Base-by-base conservation (phyloP, 805 yeast species). In the Schwanniomyces yamadae region DNA sequence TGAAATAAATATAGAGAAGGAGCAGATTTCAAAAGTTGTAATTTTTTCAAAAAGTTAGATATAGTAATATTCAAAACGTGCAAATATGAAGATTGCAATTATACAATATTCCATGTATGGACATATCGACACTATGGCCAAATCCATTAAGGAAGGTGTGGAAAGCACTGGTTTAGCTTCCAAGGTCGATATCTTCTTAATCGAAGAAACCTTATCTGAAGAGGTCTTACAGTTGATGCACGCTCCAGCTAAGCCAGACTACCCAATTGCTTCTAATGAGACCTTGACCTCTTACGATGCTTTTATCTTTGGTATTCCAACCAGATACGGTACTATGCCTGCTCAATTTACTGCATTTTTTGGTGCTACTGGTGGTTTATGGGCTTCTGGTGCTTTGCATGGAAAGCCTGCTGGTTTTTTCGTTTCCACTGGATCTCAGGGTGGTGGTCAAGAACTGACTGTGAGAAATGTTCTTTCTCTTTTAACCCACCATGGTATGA, bases 381-480 rank as follows among this genome's bases (percentile, higher is more conserved):
- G 95, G 95, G 81, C 82, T 36, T 39, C 58, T 26, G 90, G 91
- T 47, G 76, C 77, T 18, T 71, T 84, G 36, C 55, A 69, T 50
- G 93, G 90, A 48, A 85, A 85, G 65, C 76, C 79, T 40, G 88
- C 80, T 12, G 90, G 89, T 44, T 49, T 82, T 29, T 84, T 84
- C 52, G 77, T 79, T 29, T 72, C 84, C 36, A 81, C 91, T 4
- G 87, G 85, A 41, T 67, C 82, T 23, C 77, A 74, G 47, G 88
- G 88, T 45, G 88, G 88, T 48, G 93, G 95, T 41, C 88, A 80
- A 61, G 95, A 86, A 60, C 62, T 66, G 28, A 84, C 95, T n/a
- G 67, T 73, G 12, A 69, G 75, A 48, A 77, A 69, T 57, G 58
- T 80, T 5, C 43, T 86, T 45, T 71, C 82, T 27, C 74, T 77